A percentile compares a stretch with the other conserved stretches of the same genome.
Evolutionary conservation across 164 flowering plant species (phyloP).

Genomic region (Chimonanthus praecox): DNA sequence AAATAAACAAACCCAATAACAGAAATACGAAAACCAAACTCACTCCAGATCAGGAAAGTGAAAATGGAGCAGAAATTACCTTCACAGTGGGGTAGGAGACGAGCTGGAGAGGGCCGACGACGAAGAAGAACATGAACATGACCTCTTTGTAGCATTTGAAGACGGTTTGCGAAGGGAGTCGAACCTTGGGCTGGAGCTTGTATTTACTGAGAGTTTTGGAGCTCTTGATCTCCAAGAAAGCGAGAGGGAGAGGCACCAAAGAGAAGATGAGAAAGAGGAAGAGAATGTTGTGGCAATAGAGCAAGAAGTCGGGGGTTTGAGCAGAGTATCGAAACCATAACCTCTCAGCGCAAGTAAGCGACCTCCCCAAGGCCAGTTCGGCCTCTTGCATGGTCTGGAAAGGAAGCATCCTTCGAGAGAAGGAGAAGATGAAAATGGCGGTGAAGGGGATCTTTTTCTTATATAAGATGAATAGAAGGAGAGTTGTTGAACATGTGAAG

Average conservation of each 20-base stretch:
- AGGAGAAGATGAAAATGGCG: background rate
- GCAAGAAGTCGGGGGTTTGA: constrained; percentile 51
- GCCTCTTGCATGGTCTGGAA: constrained; percentile 51
- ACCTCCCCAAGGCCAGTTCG: constrained; percentile 45
- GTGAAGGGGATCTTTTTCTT: background rate
- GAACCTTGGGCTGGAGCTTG: constrained; percentile 83
- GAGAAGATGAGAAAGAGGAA: constrained; percentile 70
- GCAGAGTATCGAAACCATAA: constrained; percentile 81
- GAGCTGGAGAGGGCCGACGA: constrained; percentile 80
- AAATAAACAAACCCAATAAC: background rate
- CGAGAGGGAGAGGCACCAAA: constrained; percentile 54
- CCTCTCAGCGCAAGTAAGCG: constrained; percentile 58
- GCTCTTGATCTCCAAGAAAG: constrained; percentile 36
- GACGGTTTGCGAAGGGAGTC: constrained; percentile 30
- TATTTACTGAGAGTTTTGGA: constrained; percentile 29
- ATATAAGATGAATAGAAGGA: too few species aligned
- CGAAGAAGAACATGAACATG: constrained; percentile 48
- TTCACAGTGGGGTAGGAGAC: constrained; percentile 56
- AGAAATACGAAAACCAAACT: background rate
- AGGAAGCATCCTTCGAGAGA: constrained; percentile 51
- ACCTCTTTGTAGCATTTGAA: constrained; percentile 66
- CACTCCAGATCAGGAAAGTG: background rate
- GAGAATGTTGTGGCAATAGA: constrained; percentile 66
- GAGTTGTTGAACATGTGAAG: too few species aligned
- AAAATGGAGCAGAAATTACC: constrained; percentile 10